Evolutionary conservation across 2,329 filamentous ascomycete genomes (phyloP), one percentile per base, ranked within the genome.

Genomic region (Claviceps humidiphila): DNA sequence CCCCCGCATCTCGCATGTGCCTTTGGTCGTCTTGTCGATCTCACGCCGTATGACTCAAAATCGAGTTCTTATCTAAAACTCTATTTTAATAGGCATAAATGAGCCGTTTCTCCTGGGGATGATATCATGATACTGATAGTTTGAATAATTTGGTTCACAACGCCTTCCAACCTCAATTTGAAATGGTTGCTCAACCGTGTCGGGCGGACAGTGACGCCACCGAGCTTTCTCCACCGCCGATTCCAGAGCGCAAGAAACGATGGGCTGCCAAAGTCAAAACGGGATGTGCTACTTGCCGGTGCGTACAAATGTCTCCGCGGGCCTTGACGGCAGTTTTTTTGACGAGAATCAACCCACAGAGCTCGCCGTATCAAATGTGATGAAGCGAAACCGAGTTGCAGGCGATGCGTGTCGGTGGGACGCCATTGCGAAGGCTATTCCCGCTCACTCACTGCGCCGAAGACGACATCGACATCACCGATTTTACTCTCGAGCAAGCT

Each of bases 241-340:
- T 26, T 22, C 5, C 44, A 37, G 44, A 38, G 44, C 44, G 49
- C 44, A 47, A 48, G 49, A 51, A 54, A 34, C 40, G 47, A 20
- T 54, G 42, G 49, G 49, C 52, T 17, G 22, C 49, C 17, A 51
- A 54, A 14, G 52, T 54, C 49, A 53, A 53, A 43, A 53, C 51
- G 22, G 51, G 47, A 16, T 53, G 47, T 44, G 41, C 24, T 48
- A 53, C 52, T 48, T 54, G 52, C 22, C 49, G 52, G 49, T 51
- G 38, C 39, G 52, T 49, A 14, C 26, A 22, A 39, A 30, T 20
- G n/a, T 8, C 43, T 45, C 24, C 4, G 24, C 24, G 2, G 26
- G 37, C 22, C 9, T 5, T 24, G 26, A 30, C 16, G 30, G 30
- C 8, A 8, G 13, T 20, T 22, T 20, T 24, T 24, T 8, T 48